These are phyloP conservation scores for Beauveria sp. DNA, from an alignment of 2,329 filamentous ascomycete genomes.

Conservation along the genomic window DNA sequence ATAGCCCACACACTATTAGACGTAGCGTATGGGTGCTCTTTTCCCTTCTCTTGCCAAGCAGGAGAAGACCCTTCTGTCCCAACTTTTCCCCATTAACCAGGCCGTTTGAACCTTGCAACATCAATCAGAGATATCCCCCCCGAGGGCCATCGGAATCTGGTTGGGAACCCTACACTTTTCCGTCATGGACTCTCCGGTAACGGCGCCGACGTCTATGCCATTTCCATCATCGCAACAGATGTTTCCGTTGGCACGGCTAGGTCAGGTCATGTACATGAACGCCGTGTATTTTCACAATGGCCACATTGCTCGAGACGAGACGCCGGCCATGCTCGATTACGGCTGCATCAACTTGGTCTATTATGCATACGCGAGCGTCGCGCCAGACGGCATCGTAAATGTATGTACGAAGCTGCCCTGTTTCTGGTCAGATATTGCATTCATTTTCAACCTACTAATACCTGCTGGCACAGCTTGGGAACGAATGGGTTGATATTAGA, in stretches of 20 bases:
- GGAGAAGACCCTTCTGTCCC: neutral
- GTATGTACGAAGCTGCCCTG: slow-evolving; percentile 41
- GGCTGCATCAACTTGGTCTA: slow-evolving; percentile 74
- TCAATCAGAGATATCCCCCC: neutral
- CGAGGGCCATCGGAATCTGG: neutral
- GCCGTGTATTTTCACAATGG: slow-evolving; percentile 81
- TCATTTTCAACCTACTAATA: neutral
- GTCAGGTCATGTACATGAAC: slow-evolving; percentile 53
- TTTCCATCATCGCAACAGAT: neutral
- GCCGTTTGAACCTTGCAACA: neutral
- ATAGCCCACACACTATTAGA: neutral
- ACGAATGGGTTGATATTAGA: slow-evolving; percentile 69
- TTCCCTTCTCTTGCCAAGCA: neutral
- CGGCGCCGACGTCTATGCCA: neutral
- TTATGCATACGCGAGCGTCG: slow-evolving; percentile 73
- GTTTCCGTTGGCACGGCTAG: neutral
- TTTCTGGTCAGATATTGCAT: neutral
- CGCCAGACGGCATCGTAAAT: slow-evolving; percentile 64
- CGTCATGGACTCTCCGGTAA: neutral
- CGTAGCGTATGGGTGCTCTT: neutral
- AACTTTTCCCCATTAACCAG: neutral
- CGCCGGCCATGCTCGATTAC: slow-evolving; percentile 66
- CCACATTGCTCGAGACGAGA: slow-evolving; percentile 63
- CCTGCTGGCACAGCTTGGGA: slow-evolving; percentile 52
- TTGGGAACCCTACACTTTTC: neutral